These are phyloP conservation scores for Bothriochloa decipiens DNA, from an alignment of 176 grass and related monocot species.

Conservation along the genomic window DNA sequence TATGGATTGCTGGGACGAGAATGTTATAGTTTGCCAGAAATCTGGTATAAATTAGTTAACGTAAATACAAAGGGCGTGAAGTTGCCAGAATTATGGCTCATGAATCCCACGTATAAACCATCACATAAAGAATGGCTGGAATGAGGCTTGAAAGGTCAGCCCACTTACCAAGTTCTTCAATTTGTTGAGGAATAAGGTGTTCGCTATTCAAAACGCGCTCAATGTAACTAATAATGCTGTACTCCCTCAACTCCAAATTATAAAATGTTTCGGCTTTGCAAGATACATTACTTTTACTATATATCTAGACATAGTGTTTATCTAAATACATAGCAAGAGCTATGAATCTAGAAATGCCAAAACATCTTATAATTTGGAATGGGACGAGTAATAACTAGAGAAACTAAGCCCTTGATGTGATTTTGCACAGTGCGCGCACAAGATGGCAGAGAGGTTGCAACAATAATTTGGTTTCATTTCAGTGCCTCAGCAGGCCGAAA, in stretches of 20 bases:
- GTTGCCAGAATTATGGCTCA: background rate
- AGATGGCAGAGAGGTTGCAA: background rate
- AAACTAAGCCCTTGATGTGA: background rate
- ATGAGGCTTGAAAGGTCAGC: background rate
- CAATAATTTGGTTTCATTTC: background rate
- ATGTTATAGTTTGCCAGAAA: background rate
- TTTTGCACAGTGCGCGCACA: background rate
- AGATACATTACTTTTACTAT: background rate
- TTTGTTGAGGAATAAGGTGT: background rate
- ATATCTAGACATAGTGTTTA: background rate
- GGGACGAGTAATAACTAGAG: background rate
- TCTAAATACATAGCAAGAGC: background rate
- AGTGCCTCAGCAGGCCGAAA: background rate
- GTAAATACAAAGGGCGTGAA: background rate
- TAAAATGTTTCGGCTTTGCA: background rate
- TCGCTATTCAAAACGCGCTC: background rate
- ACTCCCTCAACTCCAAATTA: background rate
- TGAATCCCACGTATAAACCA: conserved; percentile 1
- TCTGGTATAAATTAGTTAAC: background rate
- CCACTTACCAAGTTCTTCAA: background rate
- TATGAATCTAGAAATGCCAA: background rate
- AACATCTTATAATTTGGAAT: background rate
- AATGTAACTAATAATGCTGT: background rate
- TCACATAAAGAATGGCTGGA: background rate
- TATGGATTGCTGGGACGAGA: background rate